A percentile compares a stretch with the other conserved stretches of the same genome.
These are phyloP conservation scores for Eucalyptus viminalis DNA, from an alignment of 345 rosid species.

Conservation along the genomic window DNA sequence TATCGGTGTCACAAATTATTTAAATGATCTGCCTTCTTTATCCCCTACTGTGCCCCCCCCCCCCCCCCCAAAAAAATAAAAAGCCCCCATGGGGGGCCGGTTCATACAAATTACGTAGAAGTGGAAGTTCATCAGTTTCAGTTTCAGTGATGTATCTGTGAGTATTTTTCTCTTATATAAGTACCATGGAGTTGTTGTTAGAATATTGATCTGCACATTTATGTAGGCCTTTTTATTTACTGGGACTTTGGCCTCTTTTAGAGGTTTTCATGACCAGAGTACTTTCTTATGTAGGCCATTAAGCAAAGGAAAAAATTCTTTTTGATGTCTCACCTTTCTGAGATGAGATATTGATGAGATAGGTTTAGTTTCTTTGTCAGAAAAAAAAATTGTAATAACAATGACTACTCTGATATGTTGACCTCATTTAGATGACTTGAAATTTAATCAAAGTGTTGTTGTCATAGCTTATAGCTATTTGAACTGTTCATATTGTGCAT, in stretches of 20 bases:
- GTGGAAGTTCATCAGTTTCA: neutral
- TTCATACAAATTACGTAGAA: neutral
- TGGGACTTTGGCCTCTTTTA: neutral
- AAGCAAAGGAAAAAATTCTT: neutral
- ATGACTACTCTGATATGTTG: neutral
- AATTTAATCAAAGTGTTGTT: neutral
- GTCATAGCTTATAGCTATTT: neutral
- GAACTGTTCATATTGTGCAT: neutral
- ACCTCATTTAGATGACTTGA: neutral
- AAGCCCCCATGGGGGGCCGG: accelerated
- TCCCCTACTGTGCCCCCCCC: neutral
- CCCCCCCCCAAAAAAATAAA: neutral
- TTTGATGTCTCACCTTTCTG: neutral
- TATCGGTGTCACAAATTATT: neutral
- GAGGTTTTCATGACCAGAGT: neutral
- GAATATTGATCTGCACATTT: neutral
- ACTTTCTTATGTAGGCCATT: neutral
- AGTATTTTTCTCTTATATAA: neutral
- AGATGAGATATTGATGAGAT: neutral
- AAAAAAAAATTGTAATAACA: neutral
- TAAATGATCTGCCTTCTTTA: neutral
- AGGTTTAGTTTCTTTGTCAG: neutral
- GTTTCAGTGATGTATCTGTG: neutral
- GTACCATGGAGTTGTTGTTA: neutral
- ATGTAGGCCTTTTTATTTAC: neutral